These are phyloP conservation scores for Edaphochlamys debaryana DNA, from an alignment of 139 green algal species.

Conservation along the genomic window DNA sequence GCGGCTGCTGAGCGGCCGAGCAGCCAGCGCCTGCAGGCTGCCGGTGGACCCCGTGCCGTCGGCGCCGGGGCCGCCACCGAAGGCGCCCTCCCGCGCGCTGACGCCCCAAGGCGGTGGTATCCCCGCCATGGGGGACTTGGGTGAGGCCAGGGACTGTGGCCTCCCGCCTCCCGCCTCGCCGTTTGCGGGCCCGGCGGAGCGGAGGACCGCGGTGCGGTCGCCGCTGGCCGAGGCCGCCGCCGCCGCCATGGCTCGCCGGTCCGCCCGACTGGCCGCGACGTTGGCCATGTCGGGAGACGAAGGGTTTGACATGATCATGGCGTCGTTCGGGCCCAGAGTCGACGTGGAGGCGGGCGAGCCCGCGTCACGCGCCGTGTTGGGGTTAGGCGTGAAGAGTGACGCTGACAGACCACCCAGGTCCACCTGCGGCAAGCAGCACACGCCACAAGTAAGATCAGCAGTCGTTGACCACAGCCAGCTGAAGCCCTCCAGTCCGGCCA, in stretches of 20 bases:
- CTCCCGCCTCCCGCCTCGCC: too few species aligned
- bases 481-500: too few species aligned
- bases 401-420: slow-evolving; percentile 52
- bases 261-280: background rate
- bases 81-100: slow-evolving; percentile 20
- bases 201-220: too few species aligned
- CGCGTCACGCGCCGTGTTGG: background rate
- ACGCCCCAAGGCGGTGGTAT: slow-evolving; percentile 35
- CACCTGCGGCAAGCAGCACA: slow-evolving; percentile 4
- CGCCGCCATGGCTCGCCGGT: slow-evolving; percentile 4
- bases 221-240: background rate
- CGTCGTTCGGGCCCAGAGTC: background rate
- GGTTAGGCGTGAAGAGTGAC: slow-evolving; percentile 47
- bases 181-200: too few species aligned
- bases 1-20: slow-evolving; percentile 29
- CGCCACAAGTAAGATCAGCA: too few species aligned
- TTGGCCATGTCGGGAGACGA: slow-evolving; percentile 20
- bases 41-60: background rate
- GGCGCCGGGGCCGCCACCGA: background rate
- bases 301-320: background rate
- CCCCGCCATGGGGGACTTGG: background rate
- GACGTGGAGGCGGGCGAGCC: slow-evolving; percentile 8
- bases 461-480: too few species aligned
- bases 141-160: background rate
- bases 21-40: slow-evolving; percentile 31